Conservation (phyloP, 2,329 filamentous ascomycete species). For the Xylariaceae sp. region DNA sequence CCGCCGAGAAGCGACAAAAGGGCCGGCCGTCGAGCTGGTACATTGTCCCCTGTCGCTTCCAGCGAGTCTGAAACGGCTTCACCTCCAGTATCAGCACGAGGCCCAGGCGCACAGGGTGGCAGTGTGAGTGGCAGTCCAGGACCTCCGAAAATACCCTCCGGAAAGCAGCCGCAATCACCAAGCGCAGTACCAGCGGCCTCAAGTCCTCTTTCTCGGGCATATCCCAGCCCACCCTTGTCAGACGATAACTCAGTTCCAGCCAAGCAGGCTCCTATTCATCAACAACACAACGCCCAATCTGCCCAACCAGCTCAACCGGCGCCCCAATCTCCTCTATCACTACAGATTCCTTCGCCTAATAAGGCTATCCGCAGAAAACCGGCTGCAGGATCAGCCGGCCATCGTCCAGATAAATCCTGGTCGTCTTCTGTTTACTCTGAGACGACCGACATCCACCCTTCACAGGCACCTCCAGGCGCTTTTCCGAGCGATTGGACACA, state of each 20-base stretch:
- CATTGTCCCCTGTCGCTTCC: constrained; percentile 29
- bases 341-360: constrained; percentile 22
- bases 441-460: constrained; percentile 20
- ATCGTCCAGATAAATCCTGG: constrained; percentile 28
- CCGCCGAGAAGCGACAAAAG: constrained; percentile 47
- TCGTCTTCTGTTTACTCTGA: constrained; percentile 34
- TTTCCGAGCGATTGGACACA: constrained; percentile 40
- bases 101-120: constrained; percentile 3
- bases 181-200: neutral
- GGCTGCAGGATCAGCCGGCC: constrained; percentile 19
- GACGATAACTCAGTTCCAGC: constrained; percentile 20
- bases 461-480: constrained; percentile 10
- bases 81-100: constrained; percentile 10
- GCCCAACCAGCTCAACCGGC: constrained; percentile 7
- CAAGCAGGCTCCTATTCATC: constrained; percentile 8
- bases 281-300: constrained; percentile 1
- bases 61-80: constrained; percentile 32
- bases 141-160: constrained; percentile 19
- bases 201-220: constrained; percentile 19
- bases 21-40: constrained; percentile 18
- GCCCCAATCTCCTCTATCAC: constrained; percentile 19
- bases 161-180: constrained; percentile 16
- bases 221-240: constrained; percentile 36
- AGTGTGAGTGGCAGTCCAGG: constrained; percentile 1
- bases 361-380: constrained; percentile 45